Percentiles rank a stretch among this genome's conserved stretches.
phyloP scores from a whole-genome alignment of 106 monocot genomes.

The Agapanthus africanus region DNA sequence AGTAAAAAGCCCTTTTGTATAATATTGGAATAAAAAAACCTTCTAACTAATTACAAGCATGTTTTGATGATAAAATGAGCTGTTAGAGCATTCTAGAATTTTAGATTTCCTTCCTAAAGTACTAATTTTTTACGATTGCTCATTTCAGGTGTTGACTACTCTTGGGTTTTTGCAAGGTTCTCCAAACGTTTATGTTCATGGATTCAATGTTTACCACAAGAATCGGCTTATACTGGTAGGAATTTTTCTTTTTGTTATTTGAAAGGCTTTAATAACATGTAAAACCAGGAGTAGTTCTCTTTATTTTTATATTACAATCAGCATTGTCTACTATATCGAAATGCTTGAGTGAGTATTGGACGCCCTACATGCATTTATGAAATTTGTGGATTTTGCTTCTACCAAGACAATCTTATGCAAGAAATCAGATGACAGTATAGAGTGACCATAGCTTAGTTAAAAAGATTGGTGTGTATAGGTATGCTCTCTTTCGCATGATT shows the following conservation, averaged over 20 bases:
- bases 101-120: not conserved
- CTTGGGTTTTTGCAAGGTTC: conserved; percentile 71
- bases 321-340: no score
- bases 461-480: not conserved
- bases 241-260: not conserved
- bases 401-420: no score
- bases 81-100: not conserved
- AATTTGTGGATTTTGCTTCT: not conserved
- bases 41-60: not conserved
- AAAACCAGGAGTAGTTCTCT: not conserved
- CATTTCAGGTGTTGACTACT: conserved; percentile 28
- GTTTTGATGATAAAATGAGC: not conserved
- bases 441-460: no score
- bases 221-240: conserved; percentile 82
- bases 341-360: not conserved
- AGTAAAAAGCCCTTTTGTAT: no score
- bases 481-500: not conserved
- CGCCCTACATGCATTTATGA: not conserved
- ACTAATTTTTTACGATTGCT: not conserved
- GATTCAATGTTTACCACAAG: conserved; percentile 85
- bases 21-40: not conserved
- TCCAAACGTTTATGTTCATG: conserved; percentile 63
- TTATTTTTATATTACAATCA: not conserved
- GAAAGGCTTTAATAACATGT: not conserved
- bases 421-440: no score